Evolutionary conservation across 129 eudicot genomes (phyloP).

Genomic region (Daucus carota): DH1_v3.0 NC_030386.2:35881001-35881500

Average conservation of each 20-base stretch:
- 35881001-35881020: background rate
- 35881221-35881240: too few relatives aligned
- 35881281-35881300: constrained; percentile 97
- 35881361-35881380: constrained; percentile 96
- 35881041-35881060: background rate
- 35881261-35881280: constrained; percentile 70
- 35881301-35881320: constrained; percentile 95
- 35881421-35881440: constrained; percentile 37
- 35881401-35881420: constrained; percentile 75
- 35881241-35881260: too few relatives aligned
- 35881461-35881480: background rate
- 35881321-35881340: constrained; percentile 83
- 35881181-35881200: background rate
- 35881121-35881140: background rate
- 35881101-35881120: background rate
- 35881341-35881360: constrained; percentile 97
- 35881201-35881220: background rate
- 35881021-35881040: background rate
- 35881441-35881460: background rate
- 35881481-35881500: background rate
- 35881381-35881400: constrained; percentile 99
- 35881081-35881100: background rate
- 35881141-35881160: background rate
- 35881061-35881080: background rate
- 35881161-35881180: background rate